Evolutionary conservation across 345 rosid species (phyloP).

Genomic region (Mallotus nudiflorus): DNA sequence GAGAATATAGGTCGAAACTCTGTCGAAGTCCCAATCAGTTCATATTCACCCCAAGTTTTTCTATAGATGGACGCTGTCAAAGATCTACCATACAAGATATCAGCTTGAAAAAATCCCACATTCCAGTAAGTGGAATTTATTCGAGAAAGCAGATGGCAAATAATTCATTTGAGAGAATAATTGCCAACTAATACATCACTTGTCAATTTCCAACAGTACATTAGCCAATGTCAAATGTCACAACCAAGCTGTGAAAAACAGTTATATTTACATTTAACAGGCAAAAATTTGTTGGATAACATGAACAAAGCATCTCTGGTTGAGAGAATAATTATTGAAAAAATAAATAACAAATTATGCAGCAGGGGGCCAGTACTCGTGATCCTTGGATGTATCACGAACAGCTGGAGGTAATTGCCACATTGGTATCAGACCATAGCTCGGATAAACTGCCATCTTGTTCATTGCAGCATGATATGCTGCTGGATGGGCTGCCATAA

Average conservation of each 20-base stretch:
- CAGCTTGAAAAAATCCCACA: not conserved
- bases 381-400: conserved; percentile 29
- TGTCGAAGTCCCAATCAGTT: not conserved
- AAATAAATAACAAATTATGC: conserved; percentile 10
- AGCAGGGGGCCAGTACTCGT: conserved; percentile 37
- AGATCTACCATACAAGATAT: not conserved
- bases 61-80: not conserved
- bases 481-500: conserved; percentile 29
- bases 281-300: conserved; percentile 18
- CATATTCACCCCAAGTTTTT: too few relatives aligned
- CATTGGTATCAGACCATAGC: conserved; percentile 35
- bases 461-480: conserved; percentile 31
- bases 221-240: conserved; percentile 20
- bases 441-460: conserved; percentile 31
- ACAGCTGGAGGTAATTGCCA: conserved; percentile 31
- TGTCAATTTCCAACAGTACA: conserved; percentile 9
- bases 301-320: conserved; percentile 19
- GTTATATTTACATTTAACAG: conserved; percentile 30
- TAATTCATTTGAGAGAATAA: conserved; percentile 5
- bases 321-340: not conserved
- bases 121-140: not conserved
- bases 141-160: not conserved
- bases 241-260: conserved; percentile 11
- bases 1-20: not conserved
- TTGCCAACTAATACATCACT: conserved; percentile 6